Evolutionary conservation across 2,329 filamentous ascomycete genomes (phyloP), one percentile per base, ranked within the genome.

Genomic region (Exophiala bonariae): DNA sequence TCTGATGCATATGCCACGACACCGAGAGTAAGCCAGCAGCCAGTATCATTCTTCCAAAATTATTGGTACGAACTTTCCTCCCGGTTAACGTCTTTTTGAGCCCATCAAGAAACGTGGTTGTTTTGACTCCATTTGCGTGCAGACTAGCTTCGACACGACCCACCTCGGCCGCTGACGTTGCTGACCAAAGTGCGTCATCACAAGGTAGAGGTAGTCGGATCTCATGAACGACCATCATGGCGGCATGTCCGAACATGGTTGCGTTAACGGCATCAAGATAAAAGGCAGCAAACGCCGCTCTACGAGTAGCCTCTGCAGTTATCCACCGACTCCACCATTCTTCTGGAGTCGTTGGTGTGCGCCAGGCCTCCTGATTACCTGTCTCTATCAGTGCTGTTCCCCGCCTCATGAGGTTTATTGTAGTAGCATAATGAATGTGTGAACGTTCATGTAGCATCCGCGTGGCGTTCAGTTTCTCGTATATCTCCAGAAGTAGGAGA

Each of bases 241-340:
- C 92, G 2, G 90, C 93, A 67, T 97, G 93, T 0, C 92, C 93
- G 67, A 97, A 97, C 87, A 97, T 96, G 31, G 89, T 95, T 1
- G 91, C 90, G 66, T 97, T 93, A 1, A 91, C 93, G 4, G 90
- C 95, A 65, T 99, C 93, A 55, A 97, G 85, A 38, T 96, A 82
- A 63, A 97, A 97, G 0, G 93, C 92, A 1, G 88, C 90, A 70
- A 96, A 97, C 0, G 92, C 93, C 2, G 87, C 89, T 50, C 93
- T 82, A 22, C 89, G 79, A 0, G 91, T 96, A 1, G 91, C 87
- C 66, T 99, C 93, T 42, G 90, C 89, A 10, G 86, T 91, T 60
- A 96, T 92, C 92, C 93, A 97, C 59, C 89, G 84, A 59, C 90
- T 87, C 93, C 93, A 99, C 78, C 87, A 95, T 58, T 95, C 89